Evolutionary conservation across 352 stramenopile species (phyloP), one percentile per base, ranked within the genome.

Genomic region (Phytophthora fragariaefolia): DNA sequence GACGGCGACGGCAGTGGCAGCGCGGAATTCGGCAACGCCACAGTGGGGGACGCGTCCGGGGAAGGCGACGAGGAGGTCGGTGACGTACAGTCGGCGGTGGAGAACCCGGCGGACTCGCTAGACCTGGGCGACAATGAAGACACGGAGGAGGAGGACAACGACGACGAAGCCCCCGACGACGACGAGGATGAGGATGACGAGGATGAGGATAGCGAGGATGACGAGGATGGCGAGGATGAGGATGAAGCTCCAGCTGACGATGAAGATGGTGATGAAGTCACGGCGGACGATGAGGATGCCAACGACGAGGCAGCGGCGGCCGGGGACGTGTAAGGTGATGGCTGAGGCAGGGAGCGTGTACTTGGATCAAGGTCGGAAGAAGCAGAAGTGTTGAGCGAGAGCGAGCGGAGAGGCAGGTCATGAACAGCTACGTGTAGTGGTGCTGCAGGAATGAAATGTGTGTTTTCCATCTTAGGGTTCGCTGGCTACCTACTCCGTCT

Each of bases 1-100:
- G 30, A 8, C 3, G 6, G 4, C 15, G 30, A 17, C 20, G 62
- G 62, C 5, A 38, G 18, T 47, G 63, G 63, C 17, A 62, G 48
- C 8, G 57, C 48, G 1, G 65, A 55, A 22, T 56, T 55, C 53
- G 60, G 27, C 18, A 59, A 71, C n/a, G 48, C n/a, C 4, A 71
- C 54, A 15, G 63, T 71, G 10, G 63, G 47, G 22, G 53, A 69
- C 18, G 54, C 48, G 12, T 66, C 49, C 8, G n/a, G 26, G 3
- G 40, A 61, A 4, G 49, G 9, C 4, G 59, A 51, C 17, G 18
- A 34, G 6, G 28, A 40, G 12, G 17, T 54, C 47, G 26, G 26
- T 17, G 15, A 12, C 3, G 47, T 3, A 8, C 17, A 47, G 5
- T 22, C 38, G 8, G 26, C 22, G n/a, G 48, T 30, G 20, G 47